Evolutionary conservation across 257 asterid genomes (phyloP), one percentile per base, ranked within the genome.

Genomic region (Plantago elongata): DNA sequence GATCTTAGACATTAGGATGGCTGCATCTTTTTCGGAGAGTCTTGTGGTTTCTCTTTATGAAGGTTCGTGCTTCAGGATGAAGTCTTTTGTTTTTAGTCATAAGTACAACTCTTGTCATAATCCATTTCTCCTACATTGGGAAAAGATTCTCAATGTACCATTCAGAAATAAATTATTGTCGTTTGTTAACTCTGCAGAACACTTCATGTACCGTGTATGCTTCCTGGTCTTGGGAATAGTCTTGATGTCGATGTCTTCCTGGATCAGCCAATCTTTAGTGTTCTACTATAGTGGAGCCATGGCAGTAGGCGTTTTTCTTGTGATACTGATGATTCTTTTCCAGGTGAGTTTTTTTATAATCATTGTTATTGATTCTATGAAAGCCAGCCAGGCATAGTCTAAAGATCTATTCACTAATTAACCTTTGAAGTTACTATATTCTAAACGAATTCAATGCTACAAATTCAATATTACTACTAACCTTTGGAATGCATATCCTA

Each of bases 231-330:
- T 74, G 73, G 99, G 99, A 54, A 58, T 81, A 50, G 51, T 69
- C 45, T 40, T 86, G 77, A 55, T 89, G 85, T 68, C 77, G 55
- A 57, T 81, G 64, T 95, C 97, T 63, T 72, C 90, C 65, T 74
- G 66, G 81, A 87, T 87, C 61, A 89, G 97, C 82, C 74, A 83
- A 74, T 89, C 96, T 64, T 64, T 92, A 64, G 82, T 81, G 51
- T 83, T 89, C 75, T 92, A 86, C 78, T 92, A 92, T 63, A 45
- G 96, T 60, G 73, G 95, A 78, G 95, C 95, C 13, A 92, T 92
- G 99, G 63, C 75, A 46, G 57, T 81, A 8, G 99, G 99, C 42
- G 66, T 81, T 69, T 50, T 89, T 69, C 96, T 89, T 52, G 95
- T 92, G 77, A 64, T 86, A 66, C 68, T 92, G 71, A 82, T 89